These are phyloP conservation scores for Debaryomyces singareniensis DNA, from an alignment of 1,139 yeast species.

Conservation along the genomic window DNA sequence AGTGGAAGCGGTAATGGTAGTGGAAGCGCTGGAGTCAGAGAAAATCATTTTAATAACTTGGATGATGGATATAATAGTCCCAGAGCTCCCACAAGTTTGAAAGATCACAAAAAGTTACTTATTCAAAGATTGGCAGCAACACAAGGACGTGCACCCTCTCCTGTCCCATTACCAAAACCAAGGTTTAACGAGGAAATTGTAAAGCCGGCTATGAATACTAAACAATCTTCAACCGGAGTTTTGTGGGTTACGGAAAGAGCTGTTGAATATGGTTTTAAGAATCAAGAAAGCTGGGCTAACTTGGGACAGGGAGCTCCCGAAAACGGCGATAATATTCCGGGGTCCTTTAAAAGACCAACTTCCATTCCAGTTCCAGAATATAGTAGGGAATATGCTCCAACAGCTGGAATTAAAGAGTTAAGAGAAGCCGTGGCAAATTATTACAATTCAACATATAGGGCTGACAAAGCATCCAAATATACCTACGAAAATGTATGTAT, in stretches of 20 bases:
- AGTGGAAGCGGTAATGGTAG: slow-evolving; percentile 9
- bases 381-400: slow-evolving; percentile 58
- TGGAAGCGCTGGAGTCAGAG: slow-evolving; percentile 6
- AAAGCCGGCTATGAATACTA: slow-evolving; percentile 58
- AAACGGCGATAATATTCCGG: slow-evolving; percentile 57
- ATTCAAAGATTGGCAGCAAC: slow-evolving; percentile 25
- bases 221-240: slow-evolving; percentile 62
- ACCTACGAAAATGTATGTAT: slow-evolving; percentile 62
- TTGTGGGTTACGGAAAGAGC: slow-evolving; percentile 69
- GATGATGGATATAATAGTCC: slow-evolving; percentile 17
- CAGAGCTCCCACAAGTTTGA: slow-evolving; percentile 11
- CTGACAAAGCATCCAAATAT: slow-evolving; percentile 45
- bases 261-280: slow-evolving; percentile 49
- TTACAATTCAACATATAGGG: slow-evolving; percentile 54
- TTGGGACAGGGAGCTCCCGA: slow-evolving; percentile 71
- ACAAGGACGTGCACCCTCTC: slow-evolving; percentile 38
- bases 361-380: slow-evolving; percentile 46
- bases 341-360: slow-evolving; percentile 54
- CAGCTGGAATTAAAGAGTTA: slow-evolving; percentile 54
- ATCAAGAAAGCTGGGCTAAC: slow-evolving; percentile 52
- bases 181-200: slow-evolving; percentile 38
- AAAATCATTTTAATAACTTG: slow-evolving; percentile 11
- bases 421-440: slow-evolving; percentile 59
- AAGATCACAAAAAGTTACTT: slow-evolving; percentile 15
- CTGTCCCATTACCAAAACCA: slow-evolving; percentile 50